A percentile compares a stretch with the other conserved stretches of the same genome.
phyloP scores from a whole-genome alignment of 176 grass and related monocot species.

The Zoysia japonica region DNA sequence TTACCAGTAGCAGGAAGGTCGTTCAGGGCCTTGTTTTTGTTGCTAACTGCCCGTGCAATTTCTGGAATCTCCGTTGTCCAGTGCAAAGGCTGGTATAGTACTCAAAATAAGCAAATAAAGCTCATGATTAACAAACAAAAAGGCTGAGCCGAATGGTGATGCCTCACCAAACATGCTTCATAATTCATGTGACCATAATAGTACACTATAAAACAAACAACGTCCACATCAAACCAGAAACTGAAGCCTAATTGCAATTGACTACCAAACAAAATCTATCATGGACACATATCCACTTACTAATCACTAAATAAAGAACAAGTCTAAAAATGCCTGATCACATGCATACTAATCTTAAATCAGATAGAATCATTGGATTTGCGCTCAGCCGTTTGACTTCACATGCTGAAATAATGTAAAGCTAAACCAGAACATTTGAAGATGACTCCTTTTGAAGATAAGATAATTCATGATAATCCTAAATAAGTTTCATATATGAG shows the following conservation, averaged over 20 bases:
- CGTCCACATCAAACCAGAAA: slow-evolving; percentile 46
- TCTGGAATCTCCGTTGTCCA: slow-evolving; percentile 12
- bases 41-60: slow-evolving; percentile 14
- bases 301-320: slow-evolving; percentile 29
- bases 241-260: slow-evolving; percentile 28
- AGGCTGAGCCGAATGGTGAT: slow-evolving; percentile 33
- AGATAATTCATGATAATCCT: slow-evolving; percentile 22
- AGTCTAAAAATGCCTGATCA: background rate
- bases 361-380: slow-evolving; percentile 4
- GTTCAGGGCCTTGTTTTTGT: background rate
- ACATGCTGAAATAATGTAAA: slow-evolving; percentile 25
- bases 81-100: background rate
- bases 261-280: slow-evolving; percentile 33
- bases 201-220: slow-evolving; percentile 35
- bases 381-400: background rate
- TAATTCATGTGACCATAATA: slow-evolving; percentile 29
- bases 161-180: slow-evolving; percentile 50
- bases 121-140: slow-evolving; percentile 40
- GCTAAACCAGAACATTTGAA: background rate
- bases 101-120: slow-evolving; percentile 38
- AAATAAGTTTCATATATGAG: slow-evolving; percentile 43
- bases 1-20: slow-evolving; percentile 2
- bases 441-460: background rate
- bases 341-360: background rate
- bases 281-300: slow-evolving; percentile 21